Evolutionary conservation across 2,329 filamentous ascomycete genomes (phyloP), one percentile per base, ranked within the genome.

Genomic region (Fusarium sp.): DNA sequence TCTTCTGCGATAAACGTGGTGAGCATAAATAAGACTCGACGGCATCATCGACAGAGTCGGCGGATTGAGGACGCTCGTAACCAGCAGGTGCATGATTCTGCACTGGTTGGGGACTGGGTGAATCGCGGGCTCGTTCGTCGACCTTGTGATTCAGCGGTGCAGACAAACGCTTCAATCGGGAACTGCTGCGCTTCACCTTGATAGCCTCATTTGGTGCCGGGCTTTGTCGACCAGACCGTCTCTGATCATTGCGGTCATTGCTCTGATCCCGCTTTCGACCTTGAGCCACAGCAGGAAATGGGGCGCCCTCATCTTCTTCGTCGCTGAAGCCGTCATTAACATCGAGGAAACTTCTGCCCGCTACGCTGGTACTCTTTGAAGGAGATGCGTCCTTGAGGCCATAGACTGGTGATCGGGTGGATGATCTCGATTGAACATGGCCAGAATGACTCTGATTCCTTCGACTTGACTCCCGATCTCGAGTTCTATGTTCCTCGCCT

Each of bases 31-130:
- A 99, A 5, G 92, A 90, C 63, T 95, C 91, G 2, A 99, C 95
- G 2, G 94, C 94, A 78, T 95, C 90, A 75, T 98, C 95, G 47
- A 98, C 90, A 1, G 95, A 97, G 82, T 98, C 95, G 13, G 92
- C 89, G 65, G 94, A 97, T 20, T 87, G 88, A 2, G 93, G 93
- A 15, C 94, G 89, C 77, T 95, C 93, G 69, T 94, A 92, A 3
- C 88, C 86, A 20, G 88, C 82, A 2, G 88, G 82, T 38, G 79
- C 77, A 18, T 74, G 78, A 66, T 41, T 81, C 65, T 66, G 79
- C 26, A 70, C 45, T 1, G 79, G 75, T 10, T 83, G 82, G 10
- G 64, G 76, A 20, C 79, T 75, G 0, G 77, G 76, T 3, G 75
- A 67, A 18, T 78, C 75, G 32, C 77, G 79, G 36, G 71, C 66